Conservation (phyloP, 2,329 filamentous ascomycete genomes). For the Plenodomus lindquistii region DNA sequence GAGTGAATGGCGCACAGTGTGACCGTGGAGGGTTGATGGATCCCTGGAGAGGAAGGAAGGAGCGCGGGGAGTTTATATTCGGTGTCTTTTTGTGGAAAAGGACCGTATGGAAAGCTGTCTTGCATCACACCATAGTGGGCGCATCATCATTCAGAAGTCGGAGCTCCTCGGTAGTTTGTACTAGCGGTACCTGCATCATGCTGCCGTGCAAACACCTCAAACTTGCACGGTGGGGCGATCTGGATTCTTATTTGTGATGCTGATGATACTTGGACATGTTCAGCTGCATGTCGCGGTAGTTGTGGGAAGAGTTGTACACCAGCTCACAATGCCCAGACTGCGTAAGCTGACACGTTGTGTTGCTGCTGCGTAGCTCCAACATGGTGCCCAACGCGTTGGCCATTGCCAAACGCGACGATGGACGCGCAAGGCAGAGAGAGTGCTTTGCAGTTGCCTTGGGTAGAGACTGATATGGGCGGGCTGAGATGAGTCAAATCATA, state of each 20-base stretch:
- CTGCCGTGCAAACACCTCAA: constrained; percentile 22
- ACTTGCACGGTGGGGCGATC: background rate
- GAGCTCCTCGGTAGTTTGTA: constrained; percentile 12
- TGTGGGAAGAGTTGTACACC: background rate
- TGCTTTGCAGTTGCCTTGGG: background rate
- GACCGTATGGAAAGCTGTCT: constrained; percentile 9
- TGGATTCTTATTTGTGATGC: background rate
- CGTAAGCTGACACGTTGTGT: background rate
- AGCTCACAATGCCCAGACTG: background rate
- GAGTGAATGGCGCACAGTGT: constrained; percentile 16
- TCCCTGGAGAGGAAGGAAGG: constrained; percentile 12
- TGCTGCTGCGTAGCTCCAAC: background rate
- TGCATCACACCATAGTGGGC: constrained; percentile 39
- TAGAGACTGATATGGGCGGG: background rate
- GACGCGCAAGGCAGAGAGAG: background rate
- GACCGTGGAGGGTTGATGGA: constrained; percentile 14
- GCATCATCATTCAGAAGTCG: constrained; percentile 16
- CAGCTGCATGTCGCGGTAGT: background rate
- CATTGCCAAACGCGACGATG: constrained; percentile 5
- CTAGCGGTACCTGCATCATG: constrained; percentile 14
- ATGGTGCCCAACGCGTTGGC: background rate
- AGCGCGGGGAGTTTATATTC: constrained; percentile 7
- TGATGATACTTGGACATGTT: background rate
- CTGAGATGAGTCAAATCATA: constrained; percentile 21
- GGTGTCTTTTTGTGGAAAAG: constrained; percentile 7